Evolutionary conservation across 2,329 filamentous ascomycete genomes (phyloP), one percentile per base, ranked within the genome.

Genomic region (Ophiostoma piceae): DNA sequence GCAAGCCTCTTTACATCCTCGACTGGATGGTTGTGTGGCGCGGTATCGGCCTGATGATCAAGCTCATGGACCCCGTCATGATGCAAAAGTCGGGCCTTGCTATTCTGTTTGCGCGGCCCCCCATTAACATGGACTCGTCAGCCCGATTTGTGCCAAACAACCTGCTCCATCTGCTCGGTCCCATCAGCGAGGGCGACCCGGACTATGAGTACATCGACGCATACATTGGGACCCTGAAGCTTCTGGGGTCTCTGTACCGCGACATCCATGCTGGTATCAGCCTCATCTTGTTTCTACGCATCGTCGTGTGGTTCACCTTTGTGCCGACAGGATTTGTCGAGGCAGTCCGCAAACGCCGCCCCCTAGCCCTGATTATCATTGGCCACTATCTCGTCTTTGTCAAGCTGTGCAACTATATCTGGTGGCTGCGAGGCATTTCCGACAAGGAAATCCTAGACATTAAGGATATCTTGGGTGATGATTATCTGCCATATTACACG

Each of bases 351-450:
- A 51, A 51, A 22, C 47, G 47, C 14, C 47, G 47, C 19, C 47
- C 47, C 5, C 14, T 51, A 5, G 47, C 47, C 19, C 19, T 51
- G 16, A 22, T 51, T 19, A 51, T 51, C 16, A 22, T 22, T 22
- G 47, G 47, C 1, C 79, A 87, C 73, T 85, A 85, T 71, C 78
- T 84, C 6, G 79, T 79, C 65, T 87, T 87, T 69, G 75, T 81
- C 67, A 86, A 84, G 74, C 68, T 84, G 1, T 76, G 78, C 12
- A 68, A 72, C 2, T 71, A 72, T 0, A 73, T 82, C 3, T 87
- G 85, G 85, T 87, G 85, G 85, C 76, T 84, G 69, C 70, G 73
- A 2, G 81, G 79, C 29, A 79, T 87, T 26, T 79, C 79, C 2
- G 76, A 83, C 54, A 80, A 79, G 19, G 80, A 84, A 71, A 79